A percentile compares a stretch with the other conserved stretches of the same genome.
phyloP scores from a whole-genome alignment of 2,329 filamentous ascomycete species.

The Graphiopsis chlorocephala region DNA sequence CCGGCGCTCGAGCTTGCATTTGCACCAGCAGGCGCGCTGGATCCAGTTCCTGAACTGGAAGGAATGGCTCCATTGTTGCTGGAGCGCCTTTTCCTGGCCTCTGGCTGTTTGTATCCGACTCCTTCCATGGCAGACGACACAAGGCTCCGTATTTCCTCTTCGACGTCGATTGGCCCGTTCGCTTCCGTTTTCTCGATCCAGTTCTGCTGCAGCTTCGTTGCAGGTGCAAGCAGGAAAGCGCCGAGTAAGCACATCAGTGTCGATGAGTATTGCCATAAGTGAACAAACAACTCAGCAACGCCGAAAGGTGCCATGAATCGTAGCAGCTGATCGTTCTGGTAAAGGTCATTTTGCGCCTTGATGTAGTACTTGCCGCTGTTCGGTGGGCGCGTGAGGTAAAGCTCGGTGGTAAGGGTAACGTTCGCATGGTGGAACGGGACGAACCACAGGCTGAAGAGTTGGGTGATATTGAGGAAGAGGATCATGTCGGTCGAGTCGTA shows the following conservation, averaged over 20 bases:
- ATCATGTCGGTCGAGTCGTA: conserved; percentile 64
- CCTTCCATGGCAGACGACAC: conserved; percentile 14
- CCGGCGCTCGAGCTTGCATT: neutral
- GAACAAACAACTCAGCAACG: conserved; percentile 46
- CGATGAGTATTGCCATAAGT: conserved; percentile 63
- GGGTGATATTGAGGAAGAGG: conserved; percentile 72
- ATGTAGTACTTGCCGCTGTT: conserved; percentile 63
- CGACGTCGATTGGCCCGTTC: neutral
- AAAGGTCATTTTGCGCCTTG: conserved; percentile 73
- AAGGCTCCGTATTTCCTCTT: conserved; percentile 10
- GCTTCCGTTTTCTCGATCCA: conserved; percentile 8
- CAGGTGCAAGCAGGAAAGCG: conserved; percentile 49
- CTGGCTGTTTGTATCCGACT: conserved; percentile 13
- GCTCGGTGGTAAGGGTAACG: conserved; percentile 33
- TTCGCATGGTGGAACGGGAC: conserved; percentile 69
- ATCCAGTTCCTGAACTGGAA: neutral
- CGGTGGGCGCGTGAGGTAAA: conserved; percentile 30
- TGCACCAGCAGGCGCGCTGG: neutral
- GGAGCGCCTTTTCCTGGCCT: neutral
- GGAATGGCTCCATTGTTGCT: neutral
- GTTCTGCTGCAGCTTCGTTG: conserved; percentile 50
- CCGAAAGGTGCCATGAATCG: conserved; percentile 66
- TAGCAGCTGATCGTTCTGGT: conserved; percentile 72
- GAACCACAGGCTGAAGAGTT: conserved; percentile 75
- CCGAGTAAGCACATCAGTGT: conserved; percentile 64